These are phyloP conservation scores for Mycena rebaudengoi DNA, from an alignment of 768 basidiomycete species.

Conservation along the genomic window DNA sequence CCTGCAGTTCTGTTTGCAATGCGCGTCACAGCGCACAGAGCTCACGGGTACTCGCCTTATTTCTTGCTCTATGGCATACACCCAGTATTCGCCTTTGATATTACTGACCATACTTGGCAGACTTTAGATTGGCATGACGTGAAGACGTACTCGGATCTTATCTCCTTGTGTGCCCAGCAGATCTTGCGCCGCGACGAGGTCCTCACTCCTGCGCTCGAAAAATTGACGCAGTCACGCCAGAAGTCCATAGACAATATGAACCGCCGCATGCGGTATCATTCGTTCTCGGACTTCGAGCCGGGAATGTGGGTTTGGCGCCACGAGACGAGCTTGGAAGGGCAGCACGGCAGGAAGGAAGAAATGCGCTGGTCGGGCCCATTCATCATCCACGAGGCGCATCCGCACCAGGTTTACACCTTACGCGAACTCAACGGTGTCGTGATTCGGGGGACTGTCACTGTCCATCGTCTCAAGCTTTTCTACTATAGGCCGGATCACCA, in stretches of 20 bases:
- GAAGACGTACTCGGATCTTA: neutral
- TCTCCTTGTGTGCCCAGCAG: neutral
- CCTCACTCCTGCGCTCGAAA: neutral
- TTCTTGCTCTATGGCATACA: slow-evolving; percentile 39
- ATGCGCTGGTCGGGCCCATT: slow-evolving; percentile 30
- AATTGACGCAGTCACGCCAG: neutral
- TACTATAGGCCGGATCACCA: slow-evolving; percentile 13
- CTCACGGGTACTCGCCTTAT: slow-evolving; percentile 42
- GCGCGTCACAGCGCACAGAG: slow-evolving; percentile 29
- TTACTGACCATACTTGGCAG: neutral
- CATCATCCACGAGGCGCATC: slow-evolving; percentile 11
- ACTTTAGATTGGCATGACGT: neutral
- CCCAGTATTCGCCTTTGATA: neutral
- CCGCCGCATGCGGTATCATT: neutral
- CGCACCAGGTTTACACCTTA: neutral
- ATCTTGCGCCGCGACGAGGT: neutral
- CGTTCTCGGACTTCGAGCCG: slow-evolving; percentile 10
- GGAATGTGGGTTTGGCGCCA: slow-evolving; percentile 29
- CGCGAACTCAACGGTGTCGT: slow-evolving; percentile 14
- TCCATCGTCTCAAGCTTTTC: neutral
- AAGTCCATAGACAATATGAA: neutral
- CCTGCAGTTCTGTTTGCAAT: slow-evolving; percentile 35
- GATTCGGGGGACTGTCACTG: slow-evolving; percentile 9
- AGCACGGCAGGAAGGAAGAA: slow-evolving; percentile 28
- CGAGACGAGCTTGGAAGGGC: slow-evolving; percentile 25